Conservation (phyloP, 2,329 filamentous ascomycete species). For the Aspergillus ibericus region DNA sequence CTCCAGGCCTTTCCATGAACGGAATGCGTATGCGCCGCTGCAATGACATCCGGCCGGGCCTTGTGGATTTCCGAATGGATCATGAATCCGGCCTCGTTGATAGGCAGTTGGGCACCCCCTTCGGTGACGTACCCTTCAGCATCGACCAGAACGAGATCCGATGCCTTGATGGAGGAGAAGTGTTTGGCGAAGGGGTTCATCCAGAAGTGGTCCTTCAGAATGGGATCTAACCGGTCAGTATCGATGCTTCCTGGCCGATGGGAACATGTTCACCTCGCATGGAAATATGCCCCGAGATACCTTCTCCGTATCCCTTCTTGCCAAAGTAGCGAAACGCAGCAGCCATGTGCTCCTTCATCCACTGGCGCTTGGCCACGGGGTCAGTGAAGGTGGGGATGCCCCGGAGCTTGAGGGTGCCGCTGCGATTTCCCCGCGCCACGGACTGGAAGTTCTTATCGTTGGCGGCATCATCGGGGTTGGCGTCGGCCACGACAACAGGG, state of each 20-base stretch:
- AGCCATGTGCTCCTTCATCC: constrained; percentile 53
- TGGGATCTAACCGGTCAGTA: constrained; percentile 28
- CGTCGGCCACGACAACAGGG: constrained; percentile 11
- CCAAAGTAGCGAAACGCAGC: constrained; percentile 45
- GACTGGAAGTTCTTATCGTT: constrained; percentile 35
- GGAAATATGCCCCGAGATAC: constrained; percentile 45
- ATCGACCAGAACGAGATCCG: constrained; percentile 43
- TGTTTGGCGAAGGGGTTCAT: constrained; percentile 44
- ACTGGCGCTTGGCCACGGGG: constrained; percentile 49
- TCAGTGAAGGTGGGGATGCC: constrained; percentile 44
- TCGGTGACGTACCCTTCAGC: constrained; percentile 42
- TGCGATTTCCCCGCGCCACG: constrained; percentile 37
- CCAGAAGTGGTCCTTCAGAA: constrained; percentile 42
- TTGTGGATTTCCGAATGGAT: constrained; percentile 62
- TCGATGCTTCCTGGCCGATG: background rate
- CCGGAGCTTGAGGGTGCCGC: constrained; percentile 36
- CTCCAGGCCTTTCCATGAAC: constrained; percentile 64
- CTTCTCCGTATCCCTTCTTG: constrained; percentile 42
- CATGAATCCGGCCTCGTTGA: constrained; percentile 55
- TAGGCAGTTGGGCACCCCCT: constrained; percentile 41
- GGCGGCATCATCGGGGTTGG: constrained; percentile 19
- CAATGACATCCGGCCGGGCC: constrained; percentile 59
- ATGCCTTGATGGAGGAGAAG: constrained; percentile 44
- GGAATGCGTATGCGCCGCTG: constrained; percentile 60
- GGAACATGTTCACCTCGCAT: constrained; percentile 32